Percentiles rank a stretch among this genome's conserved stretches.
Conservation (phyloP, 1,284 basidiomycete species). For the Singerocomus inundabilis region DNA sequence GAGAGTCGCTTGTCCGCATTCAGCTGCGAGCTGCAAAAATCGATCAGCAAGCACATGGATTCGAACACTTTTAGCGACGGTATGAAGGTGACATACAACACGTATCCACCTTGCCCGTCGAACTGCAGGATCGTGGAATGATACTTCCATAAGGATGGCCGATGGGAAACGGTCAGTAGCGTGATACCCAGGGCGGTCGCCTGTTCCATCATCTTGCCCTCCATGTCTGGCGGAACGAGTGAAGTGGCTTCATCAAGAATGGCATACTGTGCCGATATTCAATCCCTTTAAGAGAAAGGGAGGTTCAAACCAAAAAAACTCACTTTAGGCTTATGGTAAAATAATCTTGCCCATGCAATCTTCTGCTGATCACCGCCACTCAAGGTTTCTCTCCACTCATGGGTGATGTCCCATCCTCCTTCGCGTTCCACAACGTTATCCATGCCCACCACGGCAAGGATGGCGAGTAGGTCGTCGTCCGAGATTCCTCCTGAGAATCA, state of each 20-base stretch:
- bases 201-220: slow-evolving; percentile 94
- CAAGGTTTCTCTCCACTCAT: slow-evolving; percentile 92
- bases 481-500: slow-evolving; percentile 55
- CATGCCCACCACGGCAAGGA: slow-evolving; percentile 85
- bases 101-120: slow-evolving; percentile 79
- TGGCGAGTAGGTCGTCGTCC: slow-evolving; percentile 74
- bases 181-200: slow-evolving; percentile 88
- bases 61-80: not conserved
- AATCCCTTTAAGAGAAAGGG: not conserved
- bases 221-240: slow-evolving; percentile 90
- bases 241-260: slow-evolving; percentile 97
- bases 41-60: slow-evolving; percentile 4
- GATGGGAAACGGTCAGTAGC: slow-evolving; percentile 87
- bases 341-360: slow-evolving; percentile 95
- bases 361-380: slow-evolving; percentile 89
- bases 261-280: slow-evolving; percentile 65
- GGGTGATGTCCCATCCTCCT: slow-evolving; percentile 87
- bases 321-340: slow-evolving; percentile 94
- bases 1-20: slow-evolving; percentile 91
- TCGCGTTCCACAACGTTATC: slow-evolving; percentile 89
- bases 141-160: slow-evolving; percentile 93
- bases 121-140: slow-evolving; percentile 92
- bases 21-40: slow-evolving; percentile 67
- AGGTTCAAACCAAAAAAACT: slow-evolving; percentile 8
- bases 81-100: slow-evolving; percentile 61